Base-by-base conservation (phyloP, 140 eudicot species). In the Stevia rebaudiana region DNA sequence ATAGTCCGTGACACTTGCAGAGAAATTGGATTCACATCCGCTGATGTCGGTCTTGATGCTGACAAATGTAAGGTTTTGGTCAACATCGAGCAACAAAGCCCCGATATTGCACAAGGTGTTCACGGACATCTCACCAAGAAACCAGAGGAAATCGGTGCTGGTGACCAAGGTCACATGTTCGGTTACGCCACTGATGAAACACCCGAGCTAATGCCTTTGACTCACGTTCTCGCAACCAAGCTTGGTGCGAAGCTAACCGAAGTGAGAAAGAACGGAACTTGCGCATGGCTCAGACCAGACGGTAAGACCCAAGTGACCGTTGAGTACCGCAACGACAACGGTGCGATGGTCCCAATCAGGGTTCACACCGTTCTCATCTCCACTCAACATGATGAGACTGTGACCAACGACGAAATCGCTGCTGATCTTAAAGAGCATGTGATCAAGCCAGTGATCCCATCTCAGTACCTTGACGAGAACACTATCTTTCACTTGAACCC, bases 321-420 rank as follows among this genome's bases (percentile, higher is more conserved):
- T 36, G 88, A 82, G 74, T 82, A 82, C 74, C 76, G 49, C 40
- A 82, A 78, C 13, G 88, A 79, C 28, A 66, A 73, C 23, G 88
- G 88, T 56, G 88, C 88, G 16, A 82, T 79, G 88, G 88, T 82
- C 65, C 88, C 88, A 10, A 69, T 75, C 9, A 71, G 88, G 69
- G 88, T 82, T 61, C 88, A 82, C 82, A 82, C 88, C 11, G 82
- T 82, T 17, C 84, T 82, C 8, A 82, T 82, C 75, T 82, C 88
- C 37, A 82, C 84, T 42, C 88, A 82, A 18, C 88, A 82, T 4
- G 88, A 82, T 1, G 88, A 82, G 47, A 75, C 77, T 0, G 88
- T 82, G 25, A 82, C 88, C 11, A 82, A 82, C 35, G 88, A 82
- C 43, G 77, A 82, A 35, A 82, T 82, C 9, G 74, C 82, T 28